Evolutionary conservation across 345 rosid genomes (phyloP).

Genomic region (Sonneratia caseolaris): DNA sequence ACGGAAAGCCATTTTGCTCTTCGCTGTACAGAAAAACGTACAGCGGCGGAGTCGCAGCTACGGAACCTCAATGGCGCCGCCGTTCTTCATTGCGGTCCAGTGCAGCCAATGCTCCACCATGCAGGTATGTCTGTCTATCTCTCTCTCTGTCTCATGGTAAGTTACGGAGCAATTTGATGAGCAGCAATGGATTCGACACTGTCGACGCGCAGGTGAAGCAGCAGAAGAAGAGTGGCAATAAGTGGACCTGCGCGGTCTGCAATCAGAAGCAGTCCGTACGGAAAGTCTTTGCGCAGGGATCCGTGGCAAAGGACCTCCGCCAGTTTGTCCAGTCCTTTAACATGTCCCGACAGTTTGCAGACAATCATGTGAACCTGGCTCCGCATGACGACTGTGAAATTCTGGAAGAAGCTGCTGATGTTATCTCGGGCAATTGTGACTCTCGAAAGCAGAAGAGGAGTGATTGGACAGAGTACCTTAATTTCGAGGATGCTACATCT

Average conservation of each 20-base stretch:
- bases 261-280: slow-evolving; percentile 71
- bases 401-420: slow-evolving; percentile 4
- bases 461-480: slow-evolving; percentile 60
- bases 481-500: slow-evolving; percentile 18
- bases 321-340: slow-evolving; percentile 64
- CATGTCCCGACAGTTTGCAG: slow-evolving; percentile 45
- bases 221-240: slow-evolving; percentile 63
- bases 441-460: slow-evolving; percentile 29
- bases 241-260: slow-evolving; percentile 77
- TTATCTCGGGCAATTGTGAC: neutral
- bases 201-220: slow-evolving; percentile 60
- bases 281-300: slow-evolving; percentile 56
- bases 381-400: neutral
- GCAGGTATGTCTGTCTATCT: slow-evolving; percentile 42
- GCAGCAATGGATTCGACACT: neutral
- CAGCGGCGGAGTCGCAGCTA: neutral
- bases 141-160: neutral
- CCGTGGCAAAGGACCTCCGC: slow-evolving; percentile 70
- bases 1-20: neutral
- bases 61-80: slow-evolving; percentile 6
- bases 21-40: neutral
- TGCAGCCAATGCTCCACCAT: slow-evolving; percentile 81
- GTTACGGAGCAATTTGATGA: neutral
- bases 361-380: slow-evolving; percentile 9
- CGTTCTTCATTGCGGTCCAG: slow-evolving; percentile 55